Conservation (phyloP, 306 rosid genomes). For the Inga leiocalycina region DNA sequence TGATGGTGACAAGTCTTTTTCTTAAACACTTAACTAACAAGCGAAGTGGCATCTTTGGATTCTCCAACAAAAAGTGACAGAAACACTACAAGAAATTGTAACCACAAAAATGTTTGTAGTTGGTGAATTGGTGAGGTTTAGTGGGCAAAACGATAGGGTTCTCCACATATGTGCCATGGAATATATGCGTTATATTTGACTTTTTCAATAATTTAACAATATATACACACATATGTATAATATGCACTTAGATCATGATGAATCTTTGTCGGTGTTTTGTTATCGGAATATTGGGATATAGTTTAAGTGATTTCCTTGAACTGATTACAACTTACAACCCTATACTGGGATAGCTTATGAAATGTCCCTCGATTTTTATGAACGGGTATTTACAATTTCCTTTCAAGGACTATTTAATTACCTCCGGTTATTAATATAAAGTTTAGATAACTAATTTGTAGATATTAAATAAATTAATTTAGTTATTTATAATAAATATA, state of each 20-base stretch:
- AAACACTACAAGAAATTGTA: background rate
- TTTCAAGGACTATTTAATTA: background rate
- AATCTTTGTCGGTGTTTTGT: background rate
- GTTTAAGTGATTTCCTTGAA: background rate
- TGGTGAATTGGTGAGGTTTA: background rate
- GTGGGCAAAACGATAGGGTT: background rate
- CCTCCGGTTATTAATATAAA: too few species aligned
- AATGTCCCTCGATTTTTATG: background rate
- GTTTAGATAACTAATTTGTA: too few species aligned
- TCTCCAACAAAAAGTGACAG: background rate
- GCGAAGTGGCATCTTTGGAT: background rate
- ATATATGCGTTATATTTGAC: background rate
- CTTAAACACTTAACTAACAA: background rate
- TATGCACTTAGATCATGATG: too few species aligned
- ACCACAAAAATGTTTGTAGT: background rate
- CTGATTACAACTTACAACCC: too few species aligned
- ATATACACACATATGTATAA: too few species aligned
- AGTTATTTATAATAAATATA: too few species aligned
- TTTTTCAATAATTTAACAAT: too few species aligned
- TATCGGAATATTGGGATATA: background rate
- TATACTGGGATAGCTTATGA: background rate
- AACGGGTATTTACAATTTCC: background rate
- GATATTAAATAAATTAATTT: too few species aligned
- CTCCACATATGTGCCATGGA: background rate
- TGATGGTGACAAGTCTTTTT: background rate